Evolutionary conservation across 192 early-diverging fungal genomes (phyloP), one percentile per base, ranked within the genome.

Genomic region (Kickxella alabastrina): DNA sequence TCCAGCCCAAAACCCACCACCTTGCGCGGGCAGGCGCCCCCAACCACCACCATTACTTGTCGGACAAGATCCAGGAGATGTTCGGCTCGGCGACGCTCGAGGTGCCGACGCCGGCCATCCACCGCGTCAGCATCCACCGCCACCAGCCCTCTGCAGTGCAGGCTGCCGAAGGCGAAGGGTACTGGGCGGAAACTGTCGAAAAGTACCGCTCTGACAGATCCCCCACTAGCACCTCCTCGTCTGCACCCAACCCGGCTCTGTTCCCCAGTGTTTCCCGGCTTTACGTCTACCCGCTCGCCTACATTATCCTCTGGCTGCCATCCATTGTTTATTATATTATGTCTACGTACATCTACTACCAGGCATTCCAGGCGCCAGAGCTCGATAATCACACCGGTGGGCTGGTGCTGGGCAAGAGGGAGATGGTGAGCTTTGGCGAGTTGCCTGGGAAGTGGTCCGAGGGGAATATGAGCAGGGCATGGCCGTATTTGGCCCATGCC

Each of bases 251-350:
- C 49, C 22, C 12, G 45, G 58, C 32, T 59, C 51, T 34, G 43
- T 68, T 23, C 54, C 50, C 19, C 35, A 5, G 34, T n/a, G 28
- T 68, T 14, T 75, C 72, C 10, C 52, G 72, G 19, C 49, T 75
- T 1, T 75, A 53, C n/a, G 65, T 75, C 2, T 75, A 75, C 18
- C 72, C 72, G 18, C 54, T 75, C 13, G 65, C 62, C 1, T 63
- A 75, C 29, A 18, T 55, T n/a, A 28, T 51, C 3, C 10, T 75
- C 2, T 75, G 61, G 52, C 12, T 64, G 22, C 72, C 72, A n/a
- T 56, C 52, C 1, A 31, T 68, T 1, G 28, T 54, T 13, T 75
- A 68, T 50, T 62, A 24, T 25, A 21, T 73, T 0, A 3, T 59
- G 31, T 73, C 70, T 1, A 73, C 62, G 1, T 56, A 54, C n/a